phyloP scores from a whole-genome alignment of 305 asterid species.

The Fraxinus albicans region DNA sequence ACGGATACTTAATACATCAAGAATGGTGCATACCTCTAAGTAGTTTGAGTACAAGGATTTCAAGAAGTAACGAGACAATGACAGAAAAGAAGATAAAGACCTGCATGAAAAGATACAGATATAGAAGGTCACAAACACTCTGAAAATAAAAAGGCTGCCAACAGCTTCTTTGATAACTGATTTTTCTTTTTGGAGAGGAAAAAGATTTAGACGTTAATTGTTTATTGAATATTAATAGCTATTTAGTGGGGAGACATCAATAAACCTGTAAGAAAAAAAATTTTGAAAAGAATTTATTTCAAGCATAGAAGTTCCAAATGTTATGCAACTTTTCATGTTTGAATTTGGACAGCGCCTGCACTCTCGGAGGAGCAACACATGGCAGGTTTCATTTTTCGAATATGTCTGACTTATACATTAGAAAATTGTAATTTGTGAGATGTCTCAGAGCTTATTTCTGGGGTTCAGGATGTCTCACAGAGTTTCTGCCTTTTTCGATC shows the following conservation, averaged over 20 bases:
- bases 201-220: not conserved
- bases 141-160: not conserved
- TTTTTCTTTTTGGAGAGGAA: conserved; percentile 3
- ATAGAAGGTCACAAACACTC: conserved; percentile 20
- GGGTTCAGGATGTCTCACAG: not conserved
- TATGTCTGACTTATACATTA: not conserved
- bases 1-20: not conserved
- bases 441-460: not conserved
- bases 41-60: conserved; percentile 56
- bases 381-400: not conserved
- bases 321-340: not conserved
- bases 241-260: not conserved
- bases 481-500: not conserved
- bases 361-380: not conserved
- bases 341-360: not conserved
- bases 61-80: conserved; percentile 55
- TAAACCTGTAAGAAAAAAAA: not conserved
- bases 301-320: not conserved
- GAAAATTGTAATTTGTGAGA: not conserved
- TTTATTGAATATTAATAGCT: not conserved
- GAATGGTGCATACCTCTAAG: conserved; percentile 61
- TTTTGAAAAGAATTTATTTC: not conserved
- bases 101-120: conserved; percentile 42
- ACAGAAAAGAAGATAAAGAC: conserved; percentile 81
- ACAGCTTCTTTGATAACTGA: not conserved